Evolutionary conservation across 2,329 filamentous ascomycete genomes (phyloP), one percentile per base, ranked within the genome.

Genomic region (Phyllachora maydis): DNA sequence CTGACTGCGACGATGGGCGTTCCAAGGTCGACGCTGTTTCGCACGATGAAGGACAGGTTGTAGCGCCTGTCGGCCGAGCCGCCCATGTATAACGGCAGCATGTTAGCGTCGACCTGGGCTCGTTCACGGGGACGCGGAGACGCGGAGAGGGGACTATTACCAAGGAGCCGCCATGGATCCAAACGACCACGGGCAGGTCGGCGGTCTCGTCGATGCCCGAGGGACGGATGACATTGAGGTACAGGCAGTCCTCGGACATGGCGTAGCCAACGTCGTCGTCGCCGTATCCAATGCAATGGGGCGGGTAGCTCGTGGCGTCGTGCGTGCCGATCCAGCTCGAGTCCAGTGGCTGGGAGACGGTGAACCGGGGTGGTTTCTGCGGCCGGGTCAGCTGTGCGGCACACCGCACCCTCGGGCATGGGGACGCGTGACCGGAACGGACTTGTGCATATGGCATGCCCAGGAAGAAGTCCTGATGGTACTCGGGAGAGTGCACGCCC

Each of bases 1-100:
- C 43, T 51, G 8, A 60, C 52, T 1, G 42, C 54, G 17, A 61
- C 50, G 27, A 62, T 48, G 1, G 53, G 55, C 22, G 49, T 54
- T 25, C 46, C 46, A 11, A 52, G 49, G 7, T 42, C 35, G 3
- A 50, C 44, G 2, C 50, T 47, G 21, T 54, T 48, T n/a, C 51
- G 35, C 3, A 72, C 56, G 23, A 71, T 57, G 30, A 56, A 62
- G 12, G 57, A 61, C 26, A 68, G 45, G 35, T 72, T 71, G 39
- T 70, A 71, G 14, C 62, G 50, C 13, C 50, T 35, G 26, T 63
- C 56, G 32, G 34, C 13, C 5, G 20, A 22, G 8, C 20, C 20
- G 8, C 20, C 20, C 20, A 22, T 22, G 20, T 6, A 22, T 14
- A 14, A 13, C 12, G 12, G 8, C n/a, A 6, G 6, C 19, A n/a